Base-by-base conservation (phyloP, 176 grass and related monocot genomes). In the Paspalum notatum region DNA sequence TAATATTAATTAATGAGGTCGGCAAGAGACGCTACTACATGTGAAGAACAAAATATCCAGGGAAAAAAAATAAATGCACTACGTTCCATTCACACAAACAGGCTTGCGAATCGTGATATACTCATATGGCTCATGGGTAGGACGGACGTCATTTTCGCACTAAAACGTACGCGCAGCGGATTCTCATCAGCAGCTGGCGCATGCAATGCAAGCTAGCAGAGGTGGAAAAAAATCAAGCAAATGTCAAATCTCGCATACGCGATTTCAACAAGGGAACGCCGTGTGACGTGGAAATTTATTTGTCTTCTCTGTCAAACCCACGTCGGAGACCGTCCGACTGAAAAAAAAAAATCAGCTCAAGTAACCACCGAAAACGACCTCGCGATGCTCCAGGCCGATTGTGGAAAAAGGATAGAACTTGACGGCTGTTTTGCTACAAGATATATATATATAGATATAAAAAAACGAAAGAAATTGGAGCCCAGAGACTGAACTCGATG, bases 191-290 rank as follows among this genome's bases (percentile, higher is more conserved):
- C 14, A 39, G 43, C 39, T 49, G 65, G 50, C 18, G 57, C 66
- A 41, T 44, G n/a, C 49, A 42, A n/a, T n/a, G n/a, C n/a, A n/a
- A n/a, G n/a, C n/a, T n/a, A n/a, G n/a, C n/a, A n/a, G n/a, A n/a
- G n/a, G 42, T 5, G 15, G 18, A 68, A 58, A 66, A 79, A 76
- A 15, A 47, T 63, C 46, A 75, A 56, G 53, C 10, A 56, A 71
- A 45, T 63, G 77, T 81, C 87, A 76, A 85, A 77, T 85, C 77
- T 37, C n/a, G 62, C 38, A 68, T n/a, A 37, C 49, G 32, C 58
- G 72, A 7, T 53, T 82, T 78, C 57, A 77, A 66, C 77, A 44
- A 22, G 42, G 12, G n/a, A 8, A 77, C 77, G 39, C 53, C 8
- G 82, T 41, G 40, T 71, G 56, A 71, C 44, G 78, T 49, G 26